These are phyloP conservation scores for Trichoderma asperellum DNA, from an alignment of 2,329 filamentous ascomycete genomes.

Conservation along the genomic window DNA sequence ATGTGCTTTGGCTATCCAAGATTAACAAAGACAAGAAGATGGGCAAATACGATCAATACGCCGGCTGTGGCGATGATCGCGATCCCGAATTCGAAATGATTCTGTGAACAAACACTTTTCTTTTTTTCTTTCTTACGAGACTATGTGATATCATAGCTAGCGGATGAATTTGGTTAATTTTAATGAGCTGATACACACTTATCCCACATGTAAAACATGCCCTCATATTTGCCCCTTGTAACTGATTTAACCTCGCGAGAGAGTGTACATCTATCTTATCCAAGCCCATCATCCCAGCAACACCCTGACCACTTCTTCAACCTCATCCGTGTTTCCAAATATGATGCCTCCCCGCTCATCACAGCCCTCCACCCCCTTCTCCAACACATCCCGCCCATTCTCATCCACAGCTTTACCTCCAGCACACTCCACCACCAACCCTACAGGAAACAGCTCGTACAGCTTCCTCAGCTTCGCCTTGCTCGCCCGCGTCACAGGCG, in stretches of 20 bases:
- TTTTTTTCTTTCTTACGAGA: too few species aligned
- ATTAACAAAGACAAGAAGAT: slow-evolving; percentile 64
- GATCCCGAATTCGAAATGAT: slow-evolving; percentile 66
- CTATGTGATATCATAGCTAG: not conserved
- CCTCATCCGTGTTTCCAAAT: slow-evolving; percentile 56
- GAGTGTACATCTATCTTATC: not conserved
- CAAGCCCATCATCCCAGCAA: slow-evolving; percentile 27
- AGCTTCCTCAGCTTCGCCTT: slow-evolving; percentile 61
- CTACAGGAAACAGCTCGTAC: slow-evolving; percentile 64
- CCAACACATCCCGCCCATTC: slow-evolving; percentile 49
- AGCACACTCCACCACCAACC: slow-evolving; percentile 62
- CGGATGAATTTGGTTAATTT: not conserved
- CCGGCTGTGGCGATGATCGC: slow-evolving; percentile 63
- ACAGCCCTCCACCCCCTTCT: slow-evolving; percentile 43
- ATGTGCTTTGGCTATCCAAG: slow-evolving; percentile 65
- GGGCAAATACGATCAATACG: slow-evolving; percentile 62
- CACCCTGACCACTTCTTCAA: slow-evolving; percentile 43
- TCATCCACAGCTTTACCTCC: slow-evolving; percentile 59
- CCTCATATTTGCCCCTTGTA: not conserved
- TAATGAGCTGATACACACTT: not conserved
- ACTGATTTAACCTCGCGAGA: not conserved
- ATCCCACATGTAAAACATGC: not conserved
- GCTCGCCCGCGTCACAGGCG: slow-evolving; percentile 56
- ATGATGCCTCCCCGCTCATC: slow-evolving; percentile 56
- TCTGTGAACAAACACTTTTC: slow-evolving; percentile 43